Evolutionary conservation across 148 eudicot genomes (phyloP).

Genomic region (Vaccinium myrtillus): DNA sequence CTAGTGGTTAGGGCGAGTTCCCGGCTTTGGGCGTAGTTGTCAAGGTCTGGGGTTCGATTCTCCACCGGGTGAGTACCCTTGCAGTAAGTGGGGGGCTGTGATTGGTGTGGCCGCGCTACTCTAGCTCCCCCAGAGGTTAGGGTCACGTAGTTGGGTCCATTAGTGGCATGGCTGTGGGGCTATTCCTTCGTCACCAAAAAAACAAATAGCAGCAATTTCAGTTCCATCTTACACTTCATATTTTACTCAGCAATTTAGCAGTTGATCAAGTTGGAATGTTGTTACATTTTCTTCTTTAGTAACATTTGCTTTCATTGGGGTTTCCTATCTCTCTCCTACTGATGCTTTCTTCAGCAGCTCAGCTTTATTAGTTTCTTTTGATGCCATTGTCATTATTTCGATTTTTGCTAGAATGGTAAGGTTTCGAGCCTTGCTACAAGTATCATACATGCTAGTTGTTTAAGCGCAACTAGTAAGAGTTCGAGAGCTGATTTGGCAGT

Average conservation of each 20-base stretch:
- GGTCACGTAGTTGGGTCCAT: too few relatives aligned
- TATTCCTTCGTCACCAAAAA: too few relatives aligned
- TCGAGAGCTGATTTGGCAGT: background rate
- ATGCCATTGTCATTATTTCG: background rate
- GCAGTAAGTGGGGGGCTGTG: too few relatives aligned
- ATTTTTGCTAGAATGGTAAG: background rate
- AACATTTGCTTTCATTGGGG: background rate
- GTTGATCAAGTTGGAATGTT: background rate
- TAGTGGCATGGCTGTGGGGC: too few relatives aligned
- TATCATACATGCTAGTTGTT: background rate
- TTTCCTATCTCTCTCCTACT: background rate
- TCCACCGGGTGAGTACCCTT: too few relatives aligned
- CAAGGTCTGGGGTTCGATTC: too few relatives aligned
- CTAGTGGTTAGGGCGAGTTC: too few relatives aligned
- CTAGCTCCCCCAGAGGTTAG: too few relatives aligned
- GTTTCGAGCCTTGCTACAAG: background rate
- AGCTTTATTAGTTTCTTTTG: background rate
- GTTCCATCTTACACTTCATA: background rate
- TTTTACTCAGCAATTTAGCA: background rate
- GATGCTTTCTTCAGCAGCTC: background rate
- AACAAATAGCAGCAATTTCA: too few relatives aligned
- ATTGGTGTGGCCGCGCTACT: too few relatives aligned
- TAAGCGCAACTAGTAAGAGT: background rate
- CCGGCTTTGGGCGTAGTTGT: too few relatives aligned
- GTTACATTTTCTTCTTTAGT: background rate